Evolutionary conservation across 768 basidiomycete genomes (phyloP), one percentile per base, ranked within the genome.

Genomic region (Fistulinella prunicolor): DNA sequence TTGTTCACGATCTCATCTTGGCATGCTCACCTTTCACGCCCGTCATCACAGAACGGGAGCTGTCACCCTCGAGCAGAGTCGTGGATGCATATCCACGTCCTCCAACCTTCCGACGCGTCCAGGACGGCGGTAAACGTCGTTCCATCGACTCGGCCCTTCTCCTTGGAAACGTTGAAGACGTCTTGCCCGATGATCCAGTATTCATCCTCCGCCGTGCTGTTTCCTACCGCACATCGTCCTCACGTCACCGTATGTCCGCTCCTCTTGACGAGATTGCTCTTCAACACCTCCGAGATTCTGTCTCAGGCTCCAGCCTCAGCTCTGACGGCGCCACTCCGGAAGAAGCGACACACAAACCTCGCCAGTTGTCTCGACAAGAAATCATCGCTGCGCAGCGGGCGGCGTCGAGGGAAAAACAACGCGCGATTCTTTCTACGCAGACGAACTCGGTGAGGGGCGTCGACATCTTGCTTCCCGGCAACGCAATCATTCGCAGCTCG

Each of bases 381-480:
- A 87, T 96, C 59, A 96, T 97, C 47, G 90, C 89, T 12, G 93
- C 93, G 6, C 95, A 97, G 62, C 82, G 94, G 6, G 89, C 87
- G 1, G 89, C 85, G 0, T 84, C 80, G 7, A 79, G 90, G 10
- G 94, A 93, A 1, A 94, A 83, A 51, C 94, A 87, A 60, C 78
- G 88, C 32, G 86, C 86, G 8, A 85, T 95, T 22, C 81, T 96
- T 21, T 87, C 88, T 10, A 83, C 94, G 0, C 89, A 92, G 56
- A 74, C 82, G 4, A 97, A 97, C 61, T 80, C 85, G 1, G 77
- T 86, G 16, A 83, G 91, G 37, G 95, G 95, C 1, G 80, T 95
- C 63, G 95, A 98, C 56, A 81, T 99, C 13, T 69, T 92, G 9
- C 72, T 97, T 2, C 89, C 89, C 2, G 89, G 90, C 6, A 88